A percentile compares a stretch with the other conserved stretches of the same genome.
These are phyloP conservation scores for Globisporangium paroecandrum DNA, from an alignment of 352 stramenopile genomes.

Conservation along the genomic window DNA sequence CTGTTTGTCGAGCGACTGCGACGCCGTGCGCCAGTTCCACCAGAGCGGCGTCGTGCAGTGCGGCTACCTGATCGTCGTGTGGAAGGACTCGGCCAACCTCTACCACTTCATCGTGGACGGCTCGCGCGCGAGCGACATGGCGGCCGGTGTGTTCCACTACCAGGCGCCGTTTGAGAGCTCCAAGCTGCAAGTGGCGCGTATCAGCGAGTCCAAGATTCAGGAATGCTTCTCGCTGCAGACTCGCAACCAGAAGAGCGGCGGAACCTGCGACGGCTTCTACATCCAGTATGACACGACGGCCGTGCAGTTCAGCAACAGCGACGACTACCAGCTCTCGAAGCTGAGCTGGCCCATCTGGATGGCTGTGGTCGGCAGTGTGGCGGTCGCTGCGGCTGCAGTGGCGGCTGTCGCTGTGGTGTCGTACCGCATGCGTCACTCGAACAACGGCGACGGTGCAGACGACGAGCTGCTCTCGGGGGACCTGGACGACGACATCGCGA, in stretches of 20 bases:
- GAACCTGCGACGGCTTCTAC: slow-evolving; percentile 64
- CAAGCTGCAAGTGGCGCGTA: slow-evolving; percentile 23
- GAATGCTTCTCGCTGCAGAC: slow-evolving; percentile 72
- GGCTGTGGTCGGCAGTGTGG: slow-evolving; percentile 57
- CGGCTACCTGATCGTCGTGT: slow-evolving; percentile 59
- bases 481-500: slow-evolving; percentile 22
- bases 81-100: slow-evolving; percentile 39
- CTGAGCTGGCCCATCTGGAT: slow-evolving; percentile 48
- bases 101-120: slow-evolving; percentile 81
- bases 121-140: slow-evolving; percentile 58
- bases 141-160: slow-evolving; percentile 65
- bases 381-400: slow-evolving; percentile 43
- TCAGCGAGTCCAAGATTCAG: slow-evolving; percentile 38
- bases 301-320: slow-evolving; percentile 48
- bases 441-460: slow-evolving; percentile 26
- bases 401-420: slow-evolving; percentile 45
- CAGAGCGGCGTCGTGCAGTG: slow-evolving; percentile 62
- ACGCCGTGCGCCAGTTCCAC: slow-evolving; percentile 55
- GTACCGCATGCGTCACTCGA: slow-evolving; percentile 38
- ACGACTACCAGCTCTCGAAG: slow-evolving; percentile 58
- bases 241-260: slow-evolving; percentile 53
- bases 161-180: slow-evolving; percentile 27
- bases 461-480: slow-evolving; percentile 32
- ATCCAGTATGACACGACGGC: slow-evolving; percentile 52
- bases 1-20: slow-evolving; percentile 64